Conservation (phyloP, 495 filamentous ascomycete species). For the Xylaria scruposa region DNA sequence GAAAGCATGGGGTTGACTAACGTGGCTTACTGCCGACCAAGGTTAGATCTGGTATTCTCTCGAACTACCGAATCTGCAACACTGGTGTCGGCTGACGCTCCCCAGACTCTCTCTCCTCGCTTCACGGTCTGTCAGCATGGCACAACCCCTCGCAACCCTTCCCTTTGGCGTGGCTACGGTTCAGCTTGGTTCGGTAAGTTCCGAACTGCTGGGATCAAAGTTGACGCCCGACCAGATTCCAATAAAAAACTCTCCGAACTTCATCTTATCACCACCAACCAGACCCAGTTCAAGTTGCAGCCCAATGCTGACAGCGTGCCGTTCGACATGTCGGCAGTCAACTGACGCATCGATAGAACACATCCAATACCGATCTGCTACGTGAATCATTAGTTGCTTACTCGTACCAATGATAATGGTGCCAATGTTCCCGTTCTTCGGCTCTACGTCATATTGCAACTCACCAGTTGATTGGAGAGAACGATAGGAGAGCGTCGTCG, state of each 20-base stretch:
- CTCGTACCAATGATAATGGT: neutral
- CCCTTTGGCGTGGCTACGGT: neutral
- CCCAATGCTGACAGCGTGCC: slow-evolving; percentile 19
- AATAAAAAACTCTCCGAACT: neutral
- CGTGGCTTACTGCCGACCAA: neutral
- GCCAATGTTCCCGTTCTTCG: neutral
- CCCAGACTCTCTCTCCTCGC: slow-evolving; percentile 12
- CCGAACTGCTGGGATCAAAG: neutral
- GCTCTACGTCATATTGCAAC: slow-evolving; percentile 15
- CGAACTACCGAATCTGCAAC: slow-evolving; percentile 15
- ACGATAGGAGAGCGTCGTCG: neutral
- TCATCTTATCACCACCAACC: slow-evolving; percentile 11
- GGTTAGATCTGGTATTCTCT: neutral
- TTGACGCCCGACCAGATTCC: slow-evolving; percentile 20
- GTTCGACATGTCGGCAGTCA: neutral
- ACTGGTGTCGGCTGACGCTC: slow-evolving; percentile 13
- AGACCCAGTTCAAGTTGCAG: slow-evolving; percentile 18
- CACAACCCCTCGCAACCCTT: neutral
- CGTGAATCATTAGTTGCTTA: neutral
- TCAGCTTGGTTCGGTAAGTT: slow-evolving; percentile 17
- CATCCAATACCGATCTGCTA: neutral
- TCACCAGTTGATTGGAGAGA: neutral
- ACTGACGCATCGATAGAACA: slow-evolving; percentile 1
- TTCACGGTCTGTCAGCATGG: slow-evolving; percentile 6
- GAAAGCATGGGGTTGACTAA: slow-evolving; percentile 6